Evolutionary conservation across 2,329 filamentous ascomycete genomes (phyloP).

Genomic region (Fusarium sp.): DNA sequence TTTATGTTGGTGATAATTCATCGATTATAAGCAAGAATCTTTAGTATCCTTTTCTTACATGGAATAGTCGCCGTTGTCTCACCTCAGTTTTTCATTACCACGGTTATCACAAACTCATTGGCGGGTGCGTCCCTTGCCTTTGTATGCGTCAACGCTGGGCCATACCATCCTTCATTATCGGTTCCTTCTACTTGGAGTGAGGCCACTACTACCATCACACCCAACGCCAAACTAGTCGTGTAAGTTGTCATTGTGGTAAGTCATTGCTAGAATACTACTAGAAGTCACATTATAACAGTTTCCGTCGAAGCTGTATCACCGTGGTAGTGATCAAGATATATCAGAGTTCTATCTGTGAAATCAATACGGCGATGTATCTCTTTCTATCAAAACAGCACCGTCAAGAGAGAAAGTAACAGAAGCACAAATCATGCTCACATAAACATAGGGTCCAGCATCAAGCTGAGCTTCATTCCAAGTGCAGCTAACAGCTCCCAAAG

Average conservation of each 20-base stretch:
- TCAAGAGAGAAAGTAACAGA: background rate
- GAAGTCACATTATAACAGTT: background rate
- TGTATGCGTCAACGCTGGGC: background rate
- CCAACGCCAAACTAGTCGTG: background rate
- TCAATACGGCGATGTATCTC: background rate
- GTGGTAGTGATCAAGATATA: rapidly evolving
- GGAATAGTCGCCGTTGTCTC: too few relatives aligned
- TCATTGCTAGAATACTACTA: background rate
- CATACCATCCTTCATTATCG: background rate
- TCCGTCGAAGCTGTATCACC: rapidly evolving
- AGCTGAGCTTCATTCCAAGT: background rate
- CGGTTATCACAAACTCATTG: background rate
- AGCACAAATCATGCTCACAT: background rate
- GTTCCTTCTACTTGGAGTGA: background rate
- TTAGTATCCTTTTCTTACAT: too few relatives aligned
- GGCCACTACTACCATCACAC: too few relatives aligned
- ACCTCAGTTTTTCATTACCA: background rate
- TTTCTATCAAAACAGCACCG: background rate
- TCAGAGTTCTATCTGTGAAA: background rate
- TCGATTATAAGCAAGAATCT: too few relatives aligned
- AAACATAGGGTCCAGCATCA: background rate
- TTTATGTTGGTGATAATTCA: too few relatives aligned
- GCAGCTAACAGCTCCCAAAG: background rate
- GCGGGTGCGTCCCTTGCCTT: background rate
- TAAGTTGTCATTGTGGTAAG: too few relatives aligned